Conservation (phyloP, 2,329 filamentous ascomycete genomes). For the Fusarium hostae region DNA sequence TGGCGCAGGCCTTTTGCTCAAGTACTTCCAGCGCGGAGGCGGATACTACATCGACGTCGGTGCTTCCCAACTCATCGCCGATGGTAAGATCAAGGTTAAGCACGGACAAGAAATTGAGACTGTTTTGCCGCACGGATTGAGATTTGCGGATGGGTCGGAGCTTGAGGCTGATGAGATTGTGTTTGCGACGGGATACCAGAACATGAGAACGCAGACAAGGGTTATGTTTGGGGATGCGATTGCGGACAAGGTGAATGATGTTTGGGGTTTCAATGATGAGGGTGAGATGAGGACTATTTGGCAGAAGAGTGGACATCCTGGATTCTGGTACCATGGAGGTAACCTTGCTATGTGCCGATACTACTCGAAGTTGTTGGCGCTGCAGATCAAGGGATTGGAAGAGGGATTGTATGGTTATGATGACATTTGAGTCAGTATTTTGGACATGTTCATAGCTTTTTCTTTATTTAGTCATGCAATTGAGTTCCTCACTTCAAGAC, state of each 20-base stretch:
- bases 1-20: conserved; percentile 66
- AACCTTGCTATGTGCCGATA: conserved; percentile 71
- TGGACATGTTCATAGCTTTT: neutral
- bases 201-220: conserved; percentile 73
- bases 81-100: conserved; percentile 72
- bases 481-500: accelerated
- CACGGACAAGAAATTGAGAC: conserved; percentile 65
- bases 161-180: conserved; percentile 72
- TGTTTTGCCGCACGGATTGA: conserved; percentile 58
- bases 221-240: conserved; percentile 70
- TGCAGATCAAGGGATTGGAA: conserved; percentile 62
- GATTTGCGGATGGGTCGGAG: conserved; percentile 64
- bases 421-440: conserved; percentile 37
- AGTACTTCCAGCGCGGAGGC: conserved; percentile 73
- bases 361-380: conserved; percentile 64
- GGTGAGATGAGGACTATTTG: conserved; percentile 68
- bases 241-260: conserved; percentile 66
- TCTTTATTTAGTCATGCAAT: neutral
- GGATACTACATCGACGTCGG: conserved; percentile 79
- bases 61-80: conserved; percentile 68
- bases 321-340: conserved; percentile 74
- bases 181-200: conserved; percentile 73
- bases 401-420: conserved; percentile 51
- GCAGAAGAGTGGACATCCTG: conserved; percentile 69
- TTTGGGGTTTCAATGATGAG: conserved; percentile 71